A percentile compares a stretch with the other conserved stretches of the same genome.
Evolutionary conservation across 768 basidiomycete genomes (phyloP).

Genomic region (Pulveroboletus ravenelii): DNA sequence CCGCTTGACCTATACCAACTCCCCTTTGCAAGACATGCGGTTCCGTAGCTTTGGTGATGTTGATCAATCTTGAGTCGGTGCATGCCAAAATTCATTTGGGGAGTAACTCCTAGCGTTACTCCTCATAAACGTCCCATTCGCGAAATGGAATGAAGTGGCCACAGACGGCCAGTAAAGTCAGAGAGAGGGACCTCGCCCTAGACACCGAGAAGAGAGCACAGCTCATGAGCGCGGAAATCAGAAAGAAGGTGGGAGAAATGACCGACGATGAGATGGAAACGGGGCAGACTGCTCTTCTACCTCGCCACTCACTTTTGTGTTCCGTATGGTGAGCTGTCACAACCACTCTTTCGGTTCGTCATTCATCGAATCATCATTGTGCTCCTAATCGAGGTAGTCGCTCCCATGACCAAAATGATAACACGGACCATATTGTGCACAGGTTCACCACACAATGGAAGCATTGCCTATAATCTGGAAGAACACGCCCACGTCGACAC

Average conservation of each 20-base stretch:
- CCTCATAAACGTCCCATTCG: conserved; percentile 5
- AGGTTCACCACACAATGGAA: neutral
- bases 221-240: neutral
- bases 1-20: conserved; percentile 17
- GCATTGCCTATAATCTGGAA: neutral
- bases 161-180: neutral
- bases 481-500: neutral
- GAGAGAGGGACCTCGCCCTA: neutral
- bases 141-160: conserved; percentile 6
- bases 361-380: conserved; percentile 2
- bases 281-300: neutral
- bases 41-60: conserved; percentile 6
- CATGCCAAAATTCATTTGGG: conserved; percentile 12
- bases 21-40: conserved; percentile 4
- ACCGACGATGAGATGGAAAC: neutral
- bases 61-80: conserved; percentile 3
- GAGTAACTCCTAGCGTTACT: conserved; percentile 12
- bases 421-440: neutral
- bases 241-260: neutral
- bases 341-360: neutral
- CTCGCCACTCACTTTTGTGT: conserved; percentile 1
- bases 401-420: neutral
- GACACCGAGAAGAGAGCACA: conserved; percentile 8
- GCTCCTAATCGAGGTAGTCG: neutral
- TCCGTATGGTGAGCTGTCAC: neutral